phyloP scores from a whole-genome alignment of 345 rosid genomes.

The Limnanthes douglasii region DNA sequence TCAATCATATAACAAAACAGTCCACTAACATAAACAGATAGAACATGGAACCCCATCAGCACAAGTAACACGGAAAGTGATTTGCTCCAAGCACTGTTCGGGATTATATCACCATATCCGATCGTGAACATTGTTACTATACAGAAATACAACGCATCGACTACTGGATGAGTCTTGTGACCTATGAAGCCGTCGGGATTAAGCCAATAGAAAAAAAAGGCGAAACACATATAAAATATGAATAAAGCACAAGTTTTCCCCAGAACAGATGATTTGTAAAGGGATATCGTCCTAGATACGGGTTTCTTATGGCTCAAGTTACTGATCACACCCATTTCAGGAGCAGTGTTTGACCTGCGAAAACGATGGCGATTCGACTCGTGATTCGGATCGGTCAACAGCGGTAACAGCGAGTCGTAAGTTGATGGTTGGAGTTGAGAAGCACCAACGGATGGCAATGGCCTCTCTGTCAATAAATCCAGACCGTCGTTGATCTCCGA shows the following conservation, averaged over 20 bases:
- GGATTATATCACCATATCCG: slow-evolving; percentile 87
- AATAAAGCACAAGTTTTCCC: slow-evolving; percentile 38
- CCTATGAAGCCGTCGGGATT: slow-evolving; percentile 35
- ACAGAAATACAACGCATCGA: slow-evolving; percentile 82
- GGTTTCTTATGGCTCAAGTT: slow-evolving; percentile 17
- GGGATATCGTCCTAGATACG: slow-evolving; percentile 27
- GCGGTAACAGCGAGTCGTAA: slow-evolving; percentile 4
- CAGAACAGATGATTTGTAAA: slow-evolving; percentile 38
- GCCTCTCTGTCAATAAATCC: slow-evolving; percentile 8
- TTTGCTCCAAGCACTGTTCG: slow-evolving; percentile 44
- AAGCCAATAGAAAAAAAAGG: slow-evolving; percentile 52
- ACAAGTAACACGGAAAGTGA: slow-evolving; percentile 74
- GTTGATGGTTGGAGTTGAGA: slow-evolving; percentile 4
- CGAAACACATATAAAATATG: slow-evolving; percentile 43
- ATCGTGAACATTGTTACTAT: slow-evolving; percentile 96
- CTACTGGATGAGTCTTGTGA: slow-evolving; percentile 63
- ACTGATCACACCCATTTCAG: slow-evolving; percentile 64
- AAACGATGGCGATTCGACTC: slow-evolving; percentile 15
- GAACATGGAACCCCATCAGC: slow-evolving; percentile 69
- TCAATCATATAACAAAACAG: slow-evolving; percentile 83
- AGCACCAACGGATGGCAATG: slow-evolving; percentile 3
- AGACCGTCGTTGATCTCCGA: slow-evolving; percentile 44
- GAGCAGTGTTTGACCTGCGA: slow-evolving; percentile 76
- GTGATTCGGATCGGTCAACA: slow-evolving; percentile 19
- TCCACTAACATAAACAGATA: slow-evolving; percentile 56